These are phyloP conservation scores for Aspergillus sergii DNA, from an alignment of 2,329 filamentous ascomycete species.

Conservation along the genomic window DNA sequence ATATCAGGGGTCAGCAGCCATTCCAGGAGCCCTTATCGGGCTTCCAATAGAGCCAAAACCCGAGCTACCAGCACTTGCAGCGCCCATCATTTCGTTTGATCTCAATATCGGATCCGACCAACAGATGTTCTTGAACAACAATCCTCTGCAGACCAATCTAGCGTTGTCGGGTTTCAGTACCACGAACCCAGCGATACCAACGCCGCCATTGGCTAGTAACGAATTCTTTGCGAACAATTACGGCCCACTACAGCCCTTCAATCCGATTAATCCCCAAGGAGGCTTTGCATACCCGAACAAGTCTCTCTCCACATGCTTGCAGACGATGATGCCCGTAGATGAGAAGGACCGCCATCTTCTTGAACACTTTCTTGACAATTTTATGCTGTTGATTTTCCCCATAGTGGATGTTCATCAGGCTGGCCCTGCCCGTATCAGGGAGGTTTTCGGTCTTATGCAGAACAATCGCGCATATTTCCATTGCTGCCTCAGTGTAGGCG, in stretches of 20 bases:
- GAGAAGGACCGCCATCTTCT: conserved; percentile 83
- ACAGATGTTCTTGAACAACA: not conserved
- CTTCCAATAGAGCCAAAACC: not conserved
- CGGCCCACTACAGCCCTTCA: not conserved
- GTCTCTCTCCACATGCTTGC: not conserved
- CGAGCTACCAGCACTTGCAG: not conserved
- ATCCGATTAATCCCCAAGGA: not conserved
- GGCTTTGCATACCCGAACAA: not conserved
- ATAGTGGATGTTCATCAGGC: not conserved
- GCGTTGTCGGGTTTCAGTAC: not conserved
- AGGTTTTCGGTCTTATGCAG: conserved; percentile 6
- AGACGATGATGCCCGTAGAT: conserved; percentile 57
- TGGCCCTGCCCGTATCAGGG: not conserved
- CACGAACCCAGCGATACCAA: not conserved
- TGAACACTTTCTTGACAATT: conserved; percentile 85
- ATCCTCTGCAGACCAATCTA: not conserved
- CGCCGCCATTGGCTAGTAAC: not conserved
- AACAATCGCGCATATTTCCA: conserved; percentile 86
- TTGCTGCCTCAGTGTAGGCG: conserved; percentile 89
- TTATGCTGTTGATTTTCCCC: conserved; percentile 61
- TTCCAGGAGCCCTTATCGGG: not conserved
- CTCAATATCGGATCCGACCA: not conserved
- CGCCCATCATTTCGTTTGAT: not conserved
- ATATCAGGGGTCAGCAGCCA: not conserved
- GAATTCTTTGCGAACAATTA: not conserved